Conservation (phyloP, 495 filamentous ascomycete species). For the Aspergillus cavernicola region DNA sequence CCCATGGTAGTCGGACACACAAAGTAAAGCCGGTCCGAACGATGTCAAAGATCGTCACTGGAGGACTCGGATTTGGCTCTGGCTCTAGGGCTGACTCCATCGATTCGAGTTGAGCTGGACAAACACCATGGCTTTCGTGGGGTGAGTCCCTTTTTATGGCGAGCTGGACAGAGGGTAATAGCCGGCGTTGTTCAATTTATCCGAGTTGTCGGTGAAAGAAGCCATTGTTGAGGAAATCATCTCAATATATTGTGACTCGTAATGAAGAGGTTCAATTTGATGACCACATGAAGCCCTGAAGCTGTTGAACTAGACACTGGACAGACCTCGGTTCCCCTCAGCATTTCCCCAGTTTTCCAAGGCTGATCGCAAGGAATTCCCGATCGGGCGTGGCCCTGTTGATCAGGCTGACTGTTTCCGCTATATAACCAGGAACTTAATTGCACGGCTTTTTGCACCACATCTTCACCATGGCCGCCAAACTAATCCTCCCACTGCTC, state of each 20-base stretch:
- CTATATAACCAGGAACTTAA: too few species aligned
- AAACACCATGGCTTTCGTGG: too few species aligned
- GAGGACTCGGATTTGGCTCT: constrained; percentile 1
- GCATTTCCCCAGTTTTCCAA: too few species aligned
- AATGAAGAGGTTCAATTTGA: too few species aligned
- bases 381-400: neutral
- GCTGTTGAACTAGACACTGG: too few species aligned
- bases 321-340: too few species aligned
- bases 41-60: constrained; percentile 1
- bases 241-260: too few species aligned
- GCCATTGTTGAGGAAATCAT: too few species aligned
- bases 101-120: neutral
- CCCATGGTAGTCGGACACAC: constrained; percentile 16
- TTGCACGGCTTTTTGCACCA: neutral
- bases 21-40: constrained; percentile 8
- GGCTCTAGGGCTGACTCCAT: constrained; percentile 12
- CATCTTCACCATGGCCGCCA: constrained; percentile 21
- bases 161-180: neutral
- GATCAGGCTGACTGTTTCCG: neutral
- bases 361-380: constrained; percentile 4
- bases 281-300: too few species aligned
- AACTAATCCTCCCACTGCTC: constrained; percentile 37
- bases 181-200: neutral
- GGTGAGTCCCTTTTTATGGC: neutral
- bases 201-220: neutral